Conservation (phyloP, 345 rosid species). For the Cardamine occulta region DNA sequence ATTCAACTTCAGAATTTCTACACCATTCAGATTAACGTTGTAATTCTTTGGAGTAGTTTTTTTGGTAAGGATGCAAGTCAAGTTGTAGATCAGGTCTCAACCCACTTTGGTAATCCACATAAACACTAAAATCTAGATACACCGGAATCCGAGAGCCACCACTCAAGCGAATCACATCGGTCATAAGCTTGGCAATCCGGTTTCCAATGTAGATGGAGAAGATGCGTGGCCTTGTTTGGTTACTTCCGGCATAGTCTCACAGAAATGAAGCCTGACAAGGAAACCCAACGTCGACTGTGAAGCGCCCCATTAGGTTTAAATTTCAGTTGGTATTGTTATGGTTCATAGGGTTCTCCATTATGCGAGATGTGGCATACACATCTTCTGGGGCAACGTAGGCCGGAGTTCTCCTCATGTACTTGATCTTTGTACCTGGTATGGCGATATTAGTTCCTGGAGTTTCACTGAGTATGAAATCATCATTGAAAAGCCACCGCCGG, state of each 20-base stretch:
- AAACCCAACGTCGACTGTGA: conserved; percentile 42
- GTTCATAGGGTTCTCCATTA: conserved; percentile 34
- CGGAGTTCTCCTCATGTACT: not conserved
- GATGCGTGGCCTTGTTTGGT: not conserved
- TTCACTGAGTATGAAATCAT: too few species aligned
- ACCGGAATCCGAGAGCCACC: conserved; percentile 41
- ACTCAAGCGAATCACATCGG: conserved; percentile 29
- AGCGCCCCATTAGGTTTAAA: conserved; percentile 41
- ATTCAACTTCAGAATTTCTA: conserved; percentile 52
- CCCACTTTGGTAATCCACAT: not conserved
- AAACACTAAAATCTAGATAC: conserved; percentile 35
- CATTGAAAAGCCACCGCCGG: conserved; percentile 39
- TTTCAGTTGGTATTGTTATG: not conserved
- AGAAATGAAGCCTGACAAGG: conserved; percentile 48
- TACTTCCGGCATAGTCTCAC: conserved; percentile 25
- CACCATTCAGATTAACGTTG: conserved; percentile 50
- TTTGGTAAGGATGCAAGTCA: not conserved
- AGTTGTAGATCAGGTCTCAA: conserved; percentile 25
- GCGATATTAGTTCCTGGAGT: rapidly evolving
- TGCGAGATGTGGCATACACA: conserved; percentile 20
- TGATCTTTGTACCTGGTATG: not conserved
- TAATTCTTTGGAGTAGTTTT: rapidly evolving
- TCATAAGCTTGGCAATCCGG: not conserved
- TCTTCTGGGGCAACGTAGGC: conserved; percentile 34
- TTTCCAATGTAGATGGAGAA: conserved; percentile 29